Evolutionary conservation across 1,284 basidiomycete species (phyloP), one percentile per base, ranked within the genome.

Genomic region (Trametes polyzona): DNA sequence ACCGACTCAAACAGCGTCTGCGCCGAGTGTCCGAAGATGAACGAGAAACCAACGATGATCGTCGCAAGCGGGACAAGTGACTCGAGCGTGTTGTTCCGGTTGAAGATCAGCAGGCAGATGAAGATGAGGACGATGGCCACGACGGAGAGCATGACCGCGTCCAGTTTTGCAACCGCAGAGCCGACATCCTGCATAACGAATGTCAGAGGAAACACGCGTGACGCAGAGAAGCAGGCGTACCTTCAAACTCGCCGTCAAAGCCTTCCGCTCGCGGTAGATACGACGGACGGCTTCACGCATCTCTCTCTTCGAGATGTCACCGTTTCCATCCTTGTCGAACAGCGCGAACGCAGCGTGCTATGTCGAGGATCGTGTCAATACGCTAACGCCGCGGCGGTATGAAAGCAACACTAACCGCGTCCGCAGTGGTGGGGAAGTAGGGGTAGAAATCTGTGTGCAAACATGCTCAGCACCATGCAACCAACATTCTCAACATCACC

Each of bases 281-380:
- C 90, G 77, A 65, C 92, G 87, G 3, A 94, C 92, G 1, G 88
- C 90, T 67, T 92, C 88, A 40, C 92, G 83, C 90, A 94, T 94
- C 74, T 94, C 92, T 30, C 77, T 79, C 70, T 87, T 92, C 16
- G 79, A 82, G 55, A 94, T 90, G 65, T 93, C 91, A 9, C 91
- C 92, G 65, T 94, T 94, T 14, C 81, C 84, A 68, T 94, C 92
- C 67, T 89, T 89, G 69, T 94, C 92, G 61, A 94, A 94, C 6
- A 93, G 66, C 17, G 77, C 74, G 64, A 94, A 94, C 1, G 91
- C 92, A 24, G 82, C 80, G 57, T 84, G 80, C 84, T 88, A 65
- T 48, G n/a, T n/a, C n/a, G n/a, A n/a, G 17, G 21, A 14, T 16
- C 24, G 41, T 14, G 26, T 23, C 23, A 32, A n/a, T 16, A 11